Evolutionary conservation across 352 stramenopile genomes (phyloP).

Genomic region (Phytophthora agathidicida): DNA sequence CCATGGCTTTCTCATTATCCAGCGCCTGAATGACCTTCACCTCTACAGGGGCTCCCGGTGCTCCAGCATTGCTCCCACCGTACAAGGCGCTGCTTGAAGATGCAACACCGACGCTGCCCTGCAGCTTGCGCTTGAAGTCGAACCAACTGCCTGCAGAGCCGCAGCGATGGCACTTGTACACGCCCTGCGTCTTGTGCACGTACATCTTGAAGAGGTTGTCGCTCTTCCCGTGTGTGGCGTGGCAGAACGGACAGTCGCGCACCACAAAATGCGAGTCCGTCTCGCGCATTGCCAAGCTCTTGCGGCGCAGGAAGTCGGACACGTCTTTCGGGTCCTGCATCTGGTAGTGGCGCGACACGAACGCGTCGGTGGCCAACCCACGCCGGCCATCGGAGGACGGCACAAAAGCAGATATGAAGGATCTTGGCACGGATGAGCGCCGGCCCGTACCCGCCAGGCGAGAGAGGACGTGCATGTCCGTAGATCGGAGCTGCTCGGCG

Average conservation of each 20-base stretch:
- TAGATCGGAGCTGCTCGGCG: constrained; percentile 11
- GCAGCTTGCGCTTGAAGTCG: constrained; percentile 88
- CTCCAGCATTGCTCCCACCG: constrained; percentile 19
- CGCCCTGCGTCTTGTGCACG: constrained; percentile 84
- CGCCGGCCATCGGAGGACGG: constrained; percentile 1
- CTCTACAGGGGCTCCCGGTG: constrained; percentile 14
- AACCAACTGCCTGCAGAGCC: constrained; percentile 88
- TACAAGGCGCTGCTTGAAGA: constrained; percentile 49
- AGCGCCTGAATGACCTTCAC: constrained; percentile 80
- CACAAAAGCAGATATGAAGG: constrained; percentile 1
- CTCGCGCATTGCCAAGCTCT: constrained; percentile 65
- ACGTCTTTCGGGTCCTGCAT: constrained; percentile 71
- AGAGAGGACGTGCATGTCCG: constrained; percentile 27
- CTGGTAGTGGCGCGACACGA: constrained; percentile 86
- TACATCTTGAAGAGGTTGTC: constrained; percentile 94
- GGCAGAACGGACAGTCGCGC: constrained; percentile 89
- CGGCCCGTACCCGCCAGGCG: constrained; percentile 15
- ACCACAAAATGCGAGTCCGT: constrained; percentile 83
- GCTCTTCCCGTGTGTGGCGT: constrained; percentile 73
- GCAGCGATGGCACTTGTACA: constrained; percentile 93
- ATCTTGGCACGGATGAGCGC: neutral
- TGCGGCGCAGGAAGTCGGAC: constrained; percentile 73
- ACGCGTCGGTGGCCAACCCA: constrained; percentile 47
- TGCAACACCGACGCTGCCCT: constrained; percentile 56
- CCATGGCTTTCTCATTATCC: constrained; percentile 86